These are phyloP conservation scores for Blastobotrys illinoisensis DNA, from an alignment of 1,139 yeast species.

Conservation along the genomic window DNA sequence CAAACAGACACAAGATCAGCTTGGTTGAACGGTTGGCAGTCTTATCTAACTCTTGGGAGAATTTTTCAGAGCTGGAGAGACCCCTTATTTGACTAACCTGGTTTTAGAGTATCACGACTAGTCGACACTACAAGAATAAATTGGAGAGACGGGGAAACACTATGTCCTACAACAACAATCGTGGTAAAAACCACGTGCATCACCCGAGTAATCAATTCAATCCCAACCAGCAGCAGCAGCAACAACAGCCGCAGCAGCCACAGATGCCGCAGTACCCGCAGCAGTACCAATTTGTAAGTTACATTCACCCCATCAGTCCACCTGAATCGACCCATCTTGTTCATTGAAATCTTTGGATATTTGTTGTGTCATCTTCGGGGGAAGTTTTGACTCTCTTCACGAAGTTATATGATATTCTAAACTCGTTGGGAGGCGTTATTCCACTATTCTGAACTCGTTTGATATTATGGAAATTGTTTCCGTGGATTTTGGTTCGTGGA, in stretches of 20 bases:
- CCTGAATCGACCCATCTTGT: too few relatives aligned
- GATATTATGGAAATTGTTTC: too few relatives aligned
- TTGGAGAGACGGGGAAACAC: not conserved
- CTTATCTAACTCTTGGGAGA: not conserved
- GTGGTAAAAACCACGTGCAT: not conserved
- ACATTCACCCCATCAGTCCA: too few relatives aligned
- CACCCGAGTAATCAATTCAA: slow-evolving; percentile 4
- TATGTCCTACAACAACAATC: slow-evolving; percentile 6
- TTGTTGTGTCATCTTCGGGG: too few relatives aligned
- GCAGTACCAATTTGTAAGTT: not conserved
- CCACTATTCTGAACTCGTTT: too few relatives aligned
- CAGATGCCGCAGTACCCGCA: slow-evolving; percentile 4
- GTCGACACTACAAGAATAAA: not conserved
- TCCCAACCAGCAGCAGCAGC: slow-evolving; percentile 2
- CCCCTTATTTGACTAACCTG: slow-evolving; percentile 1
- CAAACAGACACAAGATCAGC: not conserved
- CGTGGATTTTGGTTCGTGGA: too few relatives aligned
- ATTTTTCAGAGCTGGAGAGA: not conserved
- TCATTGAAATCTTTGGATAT: too few relatives aligned
- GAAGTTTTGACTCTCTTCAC: too few relatives aligned
- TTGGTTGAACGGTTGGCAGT: not conserved
- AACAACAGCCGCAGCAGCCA: slow-evolving; percentile 6
- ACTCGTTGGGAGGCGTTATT: too few relatives aligned
- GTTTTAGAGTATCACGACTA: not conserved
- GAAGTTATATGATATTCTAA: too few relatives aligned